Percentiles rank a stretch among this genome's conserved stretches.
Conservation (phyloP, 768 basidiomycete genomes). For the Boletus rex-veris region DNA sequence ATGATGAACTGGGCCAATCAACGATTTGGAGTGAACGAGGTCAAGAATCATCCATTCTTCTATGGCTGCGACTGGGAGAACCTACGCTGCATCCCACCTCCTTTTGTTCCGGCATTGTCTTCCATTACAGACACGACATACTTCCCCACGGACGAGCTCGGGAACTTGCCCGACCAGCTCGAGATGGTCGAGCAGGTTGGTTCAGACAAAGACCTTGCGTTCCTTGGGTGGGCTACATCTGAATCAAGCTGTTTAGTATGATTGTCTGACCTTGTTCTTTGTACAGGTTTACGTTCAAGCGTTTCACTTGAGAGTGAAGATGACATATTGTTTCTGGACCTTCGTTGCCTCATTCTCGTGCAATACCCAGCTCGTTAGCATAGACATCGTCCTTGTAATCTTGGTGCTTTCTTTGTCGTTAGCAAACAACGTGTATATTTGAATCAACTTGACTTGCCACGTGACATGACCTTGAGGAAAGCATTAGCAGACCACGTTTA, state of each 20-base stretch:
- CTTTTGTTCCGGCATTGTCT: conserved; percentile 90
- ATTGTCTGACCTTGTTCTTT: conserved; percentile 1
- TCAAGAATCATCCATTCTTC: conserved; percentile 93
- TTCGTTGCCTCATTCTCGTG: background rate
- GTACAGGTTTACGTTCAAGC: conserved; percentile 80
- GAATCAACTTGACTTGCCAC: background rate
- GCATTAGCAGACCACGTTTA: background rate
- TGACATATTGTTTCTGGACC: background rate
- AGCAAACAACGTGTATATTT: conserved; percentile 17
- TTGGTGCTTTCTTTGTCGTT: conserved; percentile 15
- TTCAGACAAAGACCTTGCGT: conserved; percentile 66
- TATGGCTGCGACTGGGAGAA: conserved; percentile 92
- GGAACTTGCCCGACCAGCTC: conserved; percentile 59
- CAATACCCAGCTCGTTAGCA: conserved; percentile 28
- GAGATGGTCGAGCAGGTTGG: conserved; percentile 59
- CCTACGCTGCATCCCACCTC: conserved; percentile 90
- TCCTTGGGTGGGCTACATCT: conserved; percentile 49
- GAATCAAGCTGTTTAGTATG: background rate
- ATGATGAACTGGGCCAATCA: conserved; percentile 83
- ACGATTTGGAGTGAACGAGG: conserved; percentile 76
- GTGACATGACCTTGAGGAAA: conserved; percentile 18
- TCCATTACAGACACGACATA: conserved; percentile 93
- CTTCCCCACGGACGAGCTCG: conserved; percentile 93
- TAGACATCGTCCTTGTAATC: conserved; percentile 29
- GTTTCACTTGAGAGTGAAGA: conserved; percentile 42